Conservation (phyloP, 768 basidiomycete species). For the Naganishia antarctica region DNA sequence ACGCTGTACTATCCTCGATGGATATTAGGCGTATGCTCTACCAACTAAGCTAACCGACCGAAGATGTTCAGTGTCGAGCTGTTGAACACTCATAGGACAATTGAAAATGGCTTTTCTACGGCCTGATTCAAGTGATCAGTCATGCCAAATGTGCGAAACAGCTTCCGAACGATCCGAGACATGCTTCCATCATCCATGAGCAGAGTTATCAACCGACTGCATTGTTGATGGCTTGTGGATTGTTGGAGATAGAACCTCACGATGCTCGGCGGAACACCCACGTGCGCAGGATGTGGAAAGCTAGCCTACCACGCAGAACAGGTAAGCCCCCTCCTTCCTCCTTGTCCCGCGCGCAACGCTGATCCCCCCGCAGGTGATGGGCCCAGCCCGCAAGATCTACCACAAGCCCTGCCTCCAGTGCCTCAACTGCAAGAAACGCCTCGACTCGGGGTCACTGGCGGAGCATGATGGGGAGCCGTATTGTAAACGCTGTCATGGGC, state of each 20-base stretch:
- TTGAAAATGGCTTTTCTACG: background rate
- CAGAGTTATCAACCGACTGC: background rate
- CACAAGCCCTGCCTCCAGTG: conserved; percentile 29
- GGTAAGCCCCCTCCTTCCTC: background rate
- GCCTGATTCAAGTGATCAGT: background rate
- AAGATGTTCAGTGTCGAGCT: background rate
- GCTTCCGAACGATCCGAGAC: too few relatives aligned
- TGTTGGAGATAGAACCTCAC: background rate
- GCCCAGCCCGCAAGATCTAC: conserved; percentile 26
- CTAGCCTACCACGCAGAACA: conserved; percentile 28
- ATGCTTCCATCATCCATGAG: too few relatives aligned
- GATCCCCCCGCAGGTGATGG: conserved; percentile 17
- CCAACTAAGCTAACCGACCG: conserved; percentile 1
- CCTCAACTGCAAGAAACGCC: conserved; percentile 25
- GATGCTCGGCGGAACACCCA: conserved; percentile 13
- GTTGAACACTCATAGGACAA: background rate
- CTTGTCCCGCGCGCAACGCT: background rate
- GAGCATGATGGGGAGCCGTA: conserved; percentile 26
- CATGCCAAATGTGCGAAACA: too few relatives aligned
- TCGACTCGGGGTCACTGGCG: conserved; percentile 17
- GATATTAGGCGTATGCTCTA: conserved; percentile 3
- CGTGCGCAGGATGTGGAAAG: conserved; percentile 17
- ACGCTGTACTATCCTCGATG: background rate
- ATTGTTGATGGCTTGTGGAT: too few relatives aligned
- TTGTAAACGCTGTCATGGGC: conserved; percentile 24